These are phyloP conservation scores for Epithemia pelagica DNA, from an alignment of 108 stramenopile genomes.

Conservation along the genomic window DNA sequence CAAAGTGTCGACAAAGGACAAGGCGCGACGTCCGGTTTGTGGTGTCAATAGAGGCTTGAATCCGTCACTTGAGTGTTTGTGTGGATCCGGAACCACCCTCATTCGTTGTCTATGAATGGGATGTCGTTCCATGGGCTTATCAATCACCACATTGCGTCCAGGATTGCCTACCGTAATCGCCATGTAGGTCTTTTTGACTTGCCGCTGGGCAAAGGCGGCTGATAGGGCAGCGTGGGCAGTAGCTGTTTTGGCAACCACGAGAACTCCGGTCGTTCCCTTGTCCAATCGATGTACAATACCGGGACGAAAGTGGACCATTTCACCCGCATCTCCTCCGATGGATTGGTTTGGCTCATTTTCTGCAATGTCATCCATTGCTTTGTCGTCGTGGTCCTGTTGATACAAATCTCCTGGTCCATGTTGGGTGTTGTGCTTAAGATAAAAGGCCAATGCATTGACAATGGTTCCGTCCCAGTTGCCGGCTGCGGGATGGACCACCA, in stretches of 20 bases:
- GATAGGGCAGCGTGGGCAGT: constrained; percentile 71
- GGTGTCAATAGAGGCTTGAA: constrained; percentile 8
- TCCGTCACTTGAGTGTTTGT: constrained; percentile 24
- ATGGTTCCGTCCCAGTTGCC: constrained; percentile 95
- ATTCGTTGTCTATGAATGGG: constrained; percentile 89
- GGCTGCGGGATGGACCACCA: constrained; percentile 97
- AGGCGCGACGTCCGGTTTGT: constrained; percentile 67
- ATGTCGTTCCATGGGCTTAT: constrained; percentile 92
- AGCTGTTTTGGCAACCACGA: constrained; percentile 93
- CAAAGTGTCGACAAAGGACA: constrained; percentile 69
- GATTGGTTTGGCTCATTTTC: neutral
- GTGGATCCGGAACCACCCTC: constrained; percentile 84
- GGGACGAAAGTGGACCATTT: constrained; percentile 61
- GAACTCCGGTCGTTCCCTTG: constrained; percentile 91
- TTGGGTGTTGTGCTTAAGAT: constrained; percentile 57
- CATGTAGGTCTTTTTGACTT: constrained; percentile 84
- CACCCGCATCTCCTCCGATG: neutral
- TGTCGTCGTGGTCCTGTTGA: constrained; percentile 3
- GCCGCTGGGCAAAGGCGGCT: constrained; percentile 71
- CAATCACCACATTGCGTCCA: constrained; percentile 70
- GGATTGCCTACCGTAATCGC: constrained; percentile 87
- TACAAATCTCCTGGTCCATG: constrained; percentile 67
- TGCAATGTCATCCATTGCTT: neutral
- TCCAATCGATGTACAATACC: constrained; percentile 96
- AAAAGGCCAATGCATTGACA: constrained; percentile 91